Evolutionary conservation across 805 yeast species (phyloP).

Genomic region (Saccharomyces kudriavzevii): DNA sequence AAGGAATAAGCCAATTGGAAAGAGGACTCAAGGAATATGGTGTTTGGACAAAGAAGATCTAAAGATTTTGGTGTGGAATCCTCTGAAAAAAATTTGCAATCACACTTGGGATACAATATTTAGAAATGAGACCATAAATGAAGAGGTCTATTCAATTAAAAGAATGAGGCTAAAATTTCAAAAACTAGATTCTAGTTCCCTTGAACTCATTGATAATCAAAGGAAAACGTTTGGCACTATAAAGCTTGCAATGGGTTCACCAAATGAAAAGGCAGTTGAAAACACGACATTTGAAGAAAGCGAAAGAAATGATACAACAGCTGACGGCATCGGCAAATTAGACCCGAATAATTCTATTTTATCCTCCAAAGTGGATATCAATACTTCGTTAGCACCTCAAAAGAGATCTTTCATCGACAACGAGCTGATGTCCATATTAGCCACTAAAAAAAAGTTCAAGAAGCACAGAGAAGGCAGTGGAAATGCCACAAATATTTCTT

Average conservation of each 20-base stretch:
- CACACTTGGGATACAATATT: background rate
- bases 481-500: background rate
- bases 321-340: background rate
- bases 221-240: conserved; percentile 6
- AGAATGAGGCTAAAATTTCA: conserved; percentile 1
- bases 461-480: background rate
- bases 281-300: background rate
- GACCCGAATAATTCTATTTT: background rate
- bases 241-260: background rate
- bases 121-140: background rate
- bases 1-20: background rate
- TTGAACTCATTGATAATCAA: conserved; percentile 12
- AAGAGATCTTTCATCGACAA: conserved; percentile 20
- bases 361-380: background rate
- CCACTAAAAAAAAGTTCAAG: conserved; percentile 2
- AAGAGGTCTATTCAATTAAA: background rate
- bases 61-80: conserved; percentile 17
- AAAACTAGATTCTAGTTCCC: conserved; percentile 1
- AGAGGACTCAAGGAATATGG: conserved; percentile 8
- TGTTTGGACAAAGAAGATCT: conserved; percentile 7
- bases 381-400: conserved; percentile 15
- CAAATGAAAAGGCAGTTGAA: background rate
- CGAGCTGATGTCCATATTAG: conserved; percentile 11
- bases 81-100: conserved; percentile 6
- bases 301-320: background rate